phyloP scores from a whole-genome alignment of 2,329 filamentous ascomycete species.

The Venturia carpophila region DNA sequence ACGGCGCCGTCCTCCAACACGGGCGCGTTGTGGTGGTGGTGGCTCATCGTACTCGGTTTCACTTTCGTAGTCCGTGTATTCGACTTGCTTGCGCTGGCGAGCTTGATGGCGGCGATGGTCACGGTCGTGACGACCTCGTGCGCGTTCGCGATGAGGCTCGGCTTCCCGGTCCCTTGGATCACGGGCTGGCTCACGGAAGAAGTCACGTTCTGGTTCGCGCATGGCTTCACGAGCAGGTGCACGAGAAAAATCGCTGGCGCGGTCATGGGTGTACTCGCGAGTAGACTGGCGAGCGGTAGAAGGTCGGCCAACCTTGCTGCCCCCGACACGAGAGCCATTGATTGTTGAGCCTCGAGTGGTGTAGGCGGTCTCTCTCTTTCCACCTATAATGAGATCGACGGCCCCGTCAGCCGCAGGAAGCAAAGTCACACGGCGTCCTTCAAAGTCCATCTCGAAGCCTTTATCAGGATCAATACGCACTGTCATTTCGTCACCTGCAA shows the following conservation, averaged over 20 bases:
- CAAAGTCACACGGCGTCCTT: slow-evolving; percentile 13
- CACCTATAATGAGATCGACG: slow-evolving; percentile 17
- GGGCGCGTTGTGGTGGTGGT: not conserved
- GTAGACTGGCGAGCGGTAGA: not conserved
- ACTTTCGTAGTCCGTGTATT: not conserved
- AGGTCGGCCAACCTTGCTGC: slow-evolving; percentile 2
- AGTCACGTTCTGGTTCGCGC: not conserved
- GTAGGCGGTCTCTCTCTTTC: slow-evolving; percentile 13
- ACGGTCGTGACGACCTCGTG: not conserved
- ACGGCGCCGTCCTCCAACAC: slow-evolving; percentile 6
- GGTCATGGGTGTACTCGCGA: not conserved
- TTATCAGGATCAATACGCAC: slow-evolving; percentile 17
- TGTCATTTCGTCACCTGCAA: slow-evolving; percentile 16
- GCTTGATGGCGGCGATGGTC: slow-evolving; percentile 3
- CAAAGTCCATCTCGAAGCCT: slow-evolving; percentile 18
- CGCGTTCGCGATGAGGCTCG: not conserved
- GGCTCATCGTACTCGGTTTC: slow-evolving; percentile 4
- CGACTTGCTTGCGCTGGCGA: not conserved
- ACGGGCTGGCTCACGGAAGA: not conserved
- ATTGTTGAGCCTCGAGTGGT: slow-evolving; percentile 11
- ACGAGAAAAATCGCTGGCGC: not conserved
- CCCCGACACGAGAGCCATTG: not conserved
- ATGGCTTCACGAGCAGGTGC: not conserved
- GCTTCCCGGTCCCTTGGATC: not conserved
- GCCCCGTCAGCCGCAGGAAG: slow-evolving; percentile 15